Percentiles rank a stretch among this genome's conserved stretches.
Conservation (phyloP, 805 yeast genomes). For the Wickerhamiella australiensis region DNA sequence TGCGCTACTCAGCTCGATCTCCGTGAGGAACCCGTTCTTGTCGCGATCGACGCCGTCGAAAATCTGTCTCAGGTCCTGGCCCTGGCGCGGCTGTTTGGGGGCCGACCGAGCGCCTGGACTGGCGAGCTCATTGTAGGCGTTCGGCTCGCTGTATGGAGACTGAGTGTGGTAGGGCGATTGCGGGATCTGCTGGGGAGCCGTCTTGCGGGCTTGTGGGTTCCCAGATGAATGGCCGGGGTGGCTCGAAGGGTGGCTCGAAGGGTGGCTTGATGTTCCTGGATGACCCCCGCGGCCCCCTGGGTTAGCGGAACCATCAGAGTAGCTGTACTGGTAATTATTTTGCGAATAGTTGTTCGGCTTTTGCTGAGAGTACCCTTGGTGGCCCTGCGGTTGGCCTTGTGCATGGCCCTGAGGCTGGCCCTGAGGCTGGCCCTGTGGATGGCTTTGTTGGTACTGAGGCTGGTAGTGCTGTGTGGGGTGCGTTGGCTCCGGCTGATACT, state of each 20-base stretch:
- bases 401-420: background rate
- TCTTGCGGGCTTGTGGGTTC: background rate
- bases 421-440: constrained; percentile 9
- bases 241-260: background rate
- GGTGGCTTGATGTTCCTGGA: background rate
- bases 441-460: constrained; percentile 7
- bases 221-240: background rate
- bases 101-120: constrained; percentile 3
- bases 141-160: background rate
- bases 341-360: background rate
- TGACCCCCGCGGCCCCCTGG: no score
- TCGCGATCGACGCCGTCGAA: constrained; percentile 46
- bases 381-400: background rate
- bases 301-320: background rate
- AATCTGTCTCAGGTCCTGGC: constrained; percentile 33
- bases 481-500: background rate
- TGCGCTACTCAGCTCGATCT: constrained; percentile 46
- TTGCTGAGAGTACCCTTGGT: background rate
- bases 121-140: constrained; percentile 3
- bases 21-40: constrained; percentile 42
- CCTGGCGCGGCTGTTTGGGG: background rate
- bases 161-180: background rate
- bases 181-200: background rate
- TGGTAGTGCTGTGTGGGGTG: background rate
- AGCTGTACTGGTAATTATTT: background rate